Evolutionary conservation across 2,329 filamentous ascomycete genomes (phyloP).

Genomic region (Penicillium hesseltinei): DNA sequence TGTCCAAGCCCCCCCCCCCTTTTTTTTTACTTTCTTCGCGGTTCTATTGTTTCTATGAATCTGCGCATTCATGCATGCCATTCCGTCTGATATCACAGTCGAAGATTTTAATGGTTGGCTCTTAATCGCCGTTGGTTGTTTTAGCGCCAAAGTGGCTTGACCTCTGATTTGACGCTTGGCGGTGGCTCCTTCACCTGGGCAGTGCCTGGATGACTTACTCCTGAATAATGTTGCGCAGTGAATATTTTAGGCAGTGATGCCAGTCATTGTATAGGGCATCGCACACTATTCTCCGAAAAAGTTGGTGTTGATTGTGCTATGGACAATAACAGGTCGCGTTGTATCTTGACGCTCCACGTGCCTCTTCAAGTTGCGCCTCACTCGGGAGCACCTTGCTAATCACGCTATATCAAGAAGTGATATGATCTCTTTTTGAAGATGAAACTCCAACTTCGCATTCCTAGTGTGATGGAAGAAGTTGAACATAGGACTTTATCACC

Average conservation of each 20-base stretch:
- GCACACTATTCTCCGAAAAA: neutral
- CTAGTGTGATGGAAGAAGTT: neutral
- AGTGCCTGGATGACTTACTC: neutral
- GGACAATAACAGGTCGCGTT: neutral
- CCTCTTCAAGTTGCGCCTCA: neutral
- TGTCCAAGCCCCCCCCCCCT: neutral
- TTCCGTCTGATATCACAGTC: neutral
- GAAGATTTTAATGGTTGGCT: slow-evolving; percentile 12
- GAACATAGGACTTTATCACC: neutral
- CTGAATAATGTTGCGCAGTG: neutral
- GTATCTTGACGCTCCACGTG: neutral
- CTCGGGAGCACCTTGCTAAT: neutral
- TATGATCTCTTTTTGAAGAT: neutral
- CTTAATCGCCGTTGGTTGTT: slow-evolving; percentile 6
- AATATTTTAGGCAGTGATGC: slow-evolving; percentile 2
- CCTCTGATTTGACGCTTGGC: slow-evolving; percentile 14
- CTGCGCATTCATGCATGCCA: neutral
- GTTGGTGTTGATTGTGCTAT: neutral
- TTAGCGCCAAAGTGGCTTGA: slow-evolving; percentile 3
- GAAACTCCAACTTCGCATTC: neutral
- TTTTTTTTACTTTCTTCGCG: neutral
- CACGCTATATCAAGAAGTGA: neutral
- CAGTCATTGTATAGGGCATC: neutral
- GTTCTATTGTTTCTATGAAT: neutral
- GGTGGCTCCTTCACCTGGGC: neutral